These are phyloP conservation scores for Sugiyamaella neomexicana DNA, from an alignment of 1,139 yeast genomes.

Conservation along the genomic window DNA sequence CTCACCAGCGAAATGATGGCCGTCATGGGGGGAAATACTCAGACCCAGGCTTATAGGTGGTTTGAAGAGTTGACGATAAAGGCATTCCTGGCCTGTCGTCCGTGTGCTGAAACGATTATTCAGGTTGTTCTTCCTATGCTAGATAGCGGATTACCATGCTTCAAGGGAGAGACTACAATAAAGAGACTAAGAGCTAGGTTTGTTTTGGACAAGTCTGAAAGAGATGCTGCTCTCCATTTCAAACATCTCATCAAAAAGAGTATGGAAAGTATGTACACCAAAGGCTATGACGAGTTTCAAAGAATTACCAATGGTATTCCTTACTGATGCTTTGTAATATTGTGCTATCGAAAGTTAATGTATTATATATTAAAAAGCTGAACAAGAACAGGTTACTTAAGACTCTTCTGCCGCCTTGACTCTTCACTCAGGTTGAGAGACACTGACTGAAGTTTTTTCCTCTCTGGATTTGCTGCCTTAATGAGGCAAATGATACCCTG, in stretches of 20 bases:
- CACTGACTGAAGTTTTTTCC: too few species aligned
- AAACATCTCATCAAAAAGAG: slow-evolving; percentile 74
- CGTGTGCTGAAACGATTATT: slow-evolving; percentile 83
- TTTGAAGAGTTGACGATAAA: slow-evolving; percentile 94
- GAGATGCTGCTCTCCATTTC: slow-evolving; percentile 81
- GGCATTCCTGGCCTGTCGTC: slow-evolving; percentile 86
- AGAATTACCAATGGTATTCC: slow-evolving; percentile 95
- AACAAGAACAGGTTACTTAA: neutral
- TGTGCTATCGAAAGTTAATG: neutral
- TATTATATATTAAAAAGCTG: neutral
- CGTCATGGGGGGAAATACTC: slow-evolving; percentile 86
- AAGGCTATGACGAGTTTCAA: slow-evolving; percentile 97
- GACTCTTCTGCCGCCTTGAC: too few species aligned
- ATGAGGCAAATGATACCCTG: too few species aligned
- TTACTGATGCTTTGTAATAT: slow-evolving; percentile 46
- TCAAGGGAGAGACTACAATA: slow-evolving; percentile 79
- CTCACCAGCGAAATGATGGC: slow-evolving; percentile 94
- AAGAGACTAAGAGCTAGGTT: slow-evolving; percentile 75
- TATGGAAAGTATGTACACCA: slow-evolving; percentile 84
- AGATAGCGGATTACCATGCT: slow-evolving; percentile 94
- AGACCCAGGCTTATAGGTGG: slow-evolving; percentile 88
- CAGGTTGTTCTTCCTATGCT: slow-evolving; percentile 90
- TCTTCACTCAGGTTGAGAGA: too few species aligned
- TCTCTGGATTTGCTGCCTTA: too few species aligned
- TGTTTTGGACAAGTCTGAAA: slow-evolving; percentile 76